Conservation (phyloP, 2,329 filamentous ascomycete species). For the Penicillium paneum region DNA sequence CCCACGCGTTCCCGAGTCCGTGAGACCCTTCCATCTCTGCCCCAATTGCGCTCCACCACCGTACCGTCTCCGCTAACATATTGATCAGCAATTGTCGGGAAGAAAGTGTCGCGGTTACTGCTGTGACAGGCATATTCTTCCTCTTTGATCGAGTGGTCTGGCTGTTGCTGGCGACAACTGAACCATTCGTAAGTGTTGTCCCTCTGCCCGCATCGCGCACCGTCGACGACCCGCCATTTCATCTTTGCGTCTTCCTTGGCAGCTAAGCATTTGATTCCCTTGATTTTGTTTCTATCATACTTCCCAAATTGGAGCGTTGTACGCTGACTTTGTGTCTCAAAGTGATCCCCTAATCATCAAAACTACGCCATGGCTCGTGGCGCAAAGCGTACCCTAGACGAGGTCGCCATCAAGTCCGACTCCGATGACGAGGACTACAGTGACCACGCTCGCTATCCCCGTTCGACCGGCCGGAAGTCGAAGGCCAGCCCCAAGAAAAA, state of each 20-base stretch:
- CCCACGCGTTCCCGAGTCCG: slow-evolving; percentile 22
- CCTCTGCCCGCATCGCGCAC: slow-evolving; percentile 7
- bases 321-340: slow-evolving; percentile 6
- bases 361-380: slow-evolving; percentile 31
- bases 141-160: slow-evolving; percentile 1
- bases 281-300: background rate
- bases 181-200: slow-evolving; percentile 7
- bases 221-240: background rate
- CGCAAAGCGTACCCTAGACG: slow-evolving; percentile 43
- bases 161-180: slow-evolving; percentile 13
- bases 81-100: slow-evolving; percentile 21
- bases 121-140: background rate
- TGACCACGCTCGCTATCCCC: slow-evolving; percentile 33
- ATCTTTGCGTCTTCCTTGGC: background rate
- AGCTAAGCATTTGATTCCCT: background rate
- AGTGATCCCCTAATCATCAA: slow-evolving; percentile 7
- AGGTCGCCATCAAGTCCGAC: slow-evolving; percentile 44
- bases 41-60: slow-evolving; percentile 22
- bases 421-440: slow-evolving; percentile 47
- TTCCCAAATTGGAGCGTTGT: background rate
- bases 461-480: slow-evolving; percentile 26
- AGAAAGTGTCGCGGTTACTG: background rate
- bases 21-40: slow-evolving; percentile 15
- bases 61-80: slow-evolving; percentile 10
- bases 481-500: slow-evolving; percentile 34